Evolutionary conservation across 2,329 filamentous ascomycete genomes (phyloP), one percentile per base, ranked within the genome.

Genomic region (Cryphonectria radicalis): DNA sequence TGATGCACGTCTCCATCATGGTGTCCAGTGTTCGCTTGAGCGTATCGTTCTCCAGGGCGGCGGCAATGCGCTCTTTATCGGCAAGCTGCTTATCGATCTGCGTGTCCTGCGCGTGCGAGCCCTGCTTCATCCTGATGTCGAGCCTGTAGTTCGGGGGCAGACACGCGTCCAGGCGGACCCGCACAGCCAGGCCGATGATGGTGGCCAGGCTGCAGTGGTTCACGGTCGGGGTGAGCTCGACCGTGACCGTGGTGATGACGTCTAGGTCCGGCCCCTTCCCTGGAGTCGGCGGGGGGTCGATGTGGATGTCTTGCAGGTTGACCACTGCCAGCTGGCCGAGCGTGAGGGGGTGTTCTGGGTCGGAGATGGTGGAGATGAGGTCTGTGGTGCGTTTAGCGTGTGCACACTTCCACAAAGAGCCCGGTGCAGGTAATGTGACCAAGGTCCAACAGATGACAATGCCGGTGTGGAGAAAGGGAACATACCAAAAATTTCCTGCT

Each of bases 141-240:
- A 98, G 88, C 53, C 96, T 90, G 81, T 96, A 99, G 77, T 95
- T 93, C 46, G 96, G 93, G 3, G 96, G 96, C 71, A 99, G 86
- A 14, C 93, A 92, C 80, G 97, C 92, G 83, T 98, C 95, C 35
- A 99, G 87, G 35, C 96, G 90, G 59, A 98, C 95, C 62, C 96
- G 90, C 32, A 99, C 94, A 19, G 95, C 96, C 22, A 99, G 87
- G 0, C 96, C 96, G 77, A 99, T 97, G 72, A 99, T 94, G 0
- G 96, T 99, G 43, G 96, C 96, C 57, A 99, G 88, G 66, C 93
- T 97, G 84, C 96, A 99, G 82, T 98, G 96, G 22, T 95, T 97
- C 78, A 98, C 96, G 37, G 96, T 99, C 13, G 96, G 96, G 14
- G 96, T 99, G 76, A 99, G 92, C 77, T 97, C 89, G 60, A 99